These are phyloP conservation scores for Hypocreales sp. DNA, from an alignment of 2,329 filamentous ascomycete species.

Conservation along the genomic window DNA sequence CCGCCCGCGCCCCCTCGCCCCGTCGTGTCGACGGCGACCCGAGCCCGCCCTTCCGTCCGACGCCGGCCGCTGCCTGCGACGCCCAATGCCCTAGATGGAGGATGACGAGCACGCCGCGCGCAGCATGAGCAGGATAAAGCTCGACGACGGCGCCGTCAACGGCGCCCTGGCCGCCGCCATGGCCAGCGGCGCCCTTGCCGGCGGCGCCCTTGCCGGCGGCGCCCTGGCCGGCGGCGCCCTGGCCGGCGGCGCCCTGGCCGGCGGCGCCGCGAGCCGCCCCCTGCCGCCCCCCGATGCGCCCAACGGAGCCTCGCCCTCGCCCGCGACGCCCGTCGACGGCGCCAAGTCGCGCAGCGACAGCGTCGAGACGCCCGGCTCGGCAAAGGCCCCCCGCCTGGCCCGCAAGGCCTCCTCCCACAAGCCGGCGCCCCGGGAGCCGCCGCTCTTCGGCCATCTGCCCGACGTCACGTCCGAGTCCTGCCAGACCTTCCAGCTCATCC, in stretches of 20 bases:
- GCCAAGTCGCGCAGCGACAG: conserved; percentile 31
- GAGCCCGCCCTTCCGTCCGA: background rate
- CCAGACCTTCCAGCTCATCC: conserved; percentile 63
- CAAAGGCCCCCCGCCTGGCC: conserved; percentile 52
- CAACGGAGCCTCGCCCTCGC: conserved; percentile 14
- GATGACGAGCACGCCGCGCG: conserved; percentile 23
- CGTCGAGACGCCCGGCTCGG: conserved; percentile 29
- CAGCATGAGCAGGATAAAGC: conserved; percentile 28
- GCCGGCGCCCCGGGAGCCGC: conserved; percentile 41
- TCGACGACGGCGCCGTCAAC: conserved; percentile 23
- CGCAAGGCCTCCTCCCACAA: conserved; percentile 62
- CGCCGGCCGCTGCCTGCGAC: background rate
- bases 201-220: conserved; percentile 24
- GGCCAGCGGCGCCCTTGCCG: conserved; percentile 19
- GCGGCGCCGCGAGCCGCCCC: conserved; percentile 23
- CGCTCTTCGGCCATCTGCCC: conserved; percentile 58
- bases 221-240: conserved; percentile 22
- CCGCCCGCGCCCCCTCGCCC: too few relatives aligned
- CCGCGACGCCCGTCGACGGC: conserved; percentile 28
- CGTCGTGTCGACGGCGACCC: too few relatives aligned
- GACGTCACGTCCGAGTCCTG: conserved; percentile 67
- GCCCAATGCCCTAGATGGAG: conserved; percentile 17
- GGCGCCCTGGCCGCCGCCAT: conserved; percentile 24
- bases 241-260: conserved; percentile 20
- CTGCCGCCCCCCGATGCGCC: conserved; percentile 17